phyloP scores from a whole-genome alignment of 2,329 filamentous ascomycete species.

The Endocalyx cinctus region DNA sequence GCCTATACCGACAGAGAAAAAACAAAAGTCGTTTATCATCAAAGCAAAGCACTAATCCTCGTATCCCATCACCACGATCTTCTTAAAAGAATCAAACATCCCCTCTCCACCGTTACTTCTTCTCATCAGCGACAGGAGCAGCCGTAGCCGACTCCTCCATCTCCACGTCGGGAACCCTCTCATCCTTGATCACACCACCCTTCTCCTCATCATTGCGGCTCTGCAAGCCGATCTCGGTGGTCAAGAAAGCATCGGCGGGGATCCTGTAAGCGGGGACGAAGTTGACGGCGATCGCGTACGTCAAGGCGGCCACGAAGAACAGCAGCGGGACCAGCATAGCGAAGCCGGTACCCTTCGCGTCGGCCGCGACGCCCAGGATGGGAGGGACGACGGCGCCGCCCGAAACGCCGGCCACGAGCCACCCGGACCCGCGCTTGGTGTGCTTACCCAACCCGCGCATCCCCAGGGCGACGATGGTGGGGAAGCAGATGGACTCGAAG shows the following conservation, averaged over 20 bases:
- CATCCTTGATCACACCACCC: no score
- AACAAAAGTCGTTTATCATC: no score
- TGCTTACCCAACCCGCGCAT: constrained; percentile 72
- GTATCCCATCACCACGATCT: no score
- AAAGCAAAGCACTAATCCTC: no score
- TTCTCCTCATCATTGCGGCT: no score
- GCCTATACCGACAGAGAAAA: no score
- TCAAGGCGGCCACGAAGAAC: constrained; percentile 54
- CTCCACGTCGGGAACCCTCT: no score
- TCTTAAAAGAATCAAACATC: no score
- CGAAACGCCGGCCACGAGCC: constrained; percentile 64
- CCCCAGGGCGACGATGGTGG: constrained; percentile 73
- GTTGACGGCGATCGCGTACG: constrained; percentile 59
- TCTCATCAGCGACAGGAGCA: no score
- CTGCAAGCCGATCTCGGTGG: constrained; percentile 40
- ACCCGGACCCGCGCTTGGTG: constrained; percentile 71
- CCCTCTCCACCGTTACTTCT: no score
- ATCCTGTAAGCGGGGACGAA: constrained; percentile 60
- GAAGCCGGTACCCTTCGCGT: constrained; percentile 53
- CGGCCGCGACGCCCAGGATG: constrained; percentile 63
- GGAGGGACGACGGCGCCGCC: constrained; percentile 73
- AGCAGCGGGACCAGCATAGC: constrained; percentile 63
- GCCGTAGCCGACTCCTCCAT: no score
- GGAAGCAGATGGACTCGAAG: constrained; percentile 78
- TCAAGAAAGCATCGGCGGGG: constrained; percentile 55